phyloP scores from a whole-genome alignment of 2,329 filamentous ascomycete genomes.

The Hypoxylon sp. region DNA sequence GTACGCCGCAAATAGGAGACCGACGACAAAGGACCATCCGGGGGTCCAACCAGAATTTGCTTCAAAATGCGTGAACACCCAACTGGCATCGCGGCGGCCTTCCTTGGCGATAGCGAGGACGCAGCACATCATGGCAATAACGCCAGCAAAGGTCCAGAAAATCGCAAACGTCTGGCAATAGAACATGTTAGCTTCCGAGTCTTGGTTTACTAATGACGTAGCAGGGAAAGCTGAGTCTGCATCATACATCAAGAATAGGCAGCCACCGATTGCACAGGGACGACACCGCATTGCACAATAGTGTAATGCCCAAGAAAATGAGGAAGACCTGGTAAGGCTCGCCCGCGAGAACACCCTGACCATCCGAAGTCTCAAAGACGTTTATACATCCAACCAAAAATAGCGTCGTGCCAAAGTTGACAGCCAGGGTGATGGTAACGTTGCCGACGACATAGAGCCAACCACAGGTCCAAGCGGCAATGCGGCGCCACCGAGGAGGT shows the following conservation, averaged over 20 bases:
- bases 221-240: background rate
- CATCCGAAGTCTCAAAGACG: slow-evolving; percentile 63
- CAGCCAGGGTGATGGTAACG: slow-evolving; percentile 85
- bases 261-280: slow-evolving; percentile 76
- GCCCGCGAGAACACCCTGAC: slow-evolving; percentile 60
- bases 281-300: slow-evolving; percentile 75
- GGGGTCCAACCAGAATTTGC: slow-evolving; percentile 75
- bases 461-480: slow-evolving; percentile 78
- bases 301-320: slow-evolving; percentile 77
- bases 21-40: slow-evolving; percentile 81
- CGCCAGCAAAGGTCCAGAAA: slow-evolving; percentile 79
- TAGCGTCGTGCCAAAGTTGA: slow-evolving; percentile 83
- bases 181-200: slow-evolving; percentile 25
- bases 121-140: slow-evolving; percentile 74
- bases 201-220: background rate
- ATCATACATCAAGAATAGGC: slow-evolving; percentile 75
- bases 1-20: slow-evolving; percentile 79
- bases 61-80: slow-evolving; percentile 78
- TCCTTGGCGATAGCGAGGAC: slow-evolving; percentile 76
- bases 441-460: slow-evolving; percentile 85
- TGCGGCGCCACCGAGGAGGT: slow-evolving; percentile 68
- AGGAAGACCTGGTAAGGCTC: slow-evolving; percentile 76
- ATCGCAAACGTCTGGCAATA: slow-evolving; percentile 73
- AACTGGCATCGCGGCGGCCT: slow-evolving; percentile 72
- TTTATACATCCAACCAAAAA: slow-evolving; percentile 69